These are phyloP conservation scores for Suhomyces taliae DNA, from an alignment of 1,139 yeast genomes.

Conservation along the genomic window DNA sequence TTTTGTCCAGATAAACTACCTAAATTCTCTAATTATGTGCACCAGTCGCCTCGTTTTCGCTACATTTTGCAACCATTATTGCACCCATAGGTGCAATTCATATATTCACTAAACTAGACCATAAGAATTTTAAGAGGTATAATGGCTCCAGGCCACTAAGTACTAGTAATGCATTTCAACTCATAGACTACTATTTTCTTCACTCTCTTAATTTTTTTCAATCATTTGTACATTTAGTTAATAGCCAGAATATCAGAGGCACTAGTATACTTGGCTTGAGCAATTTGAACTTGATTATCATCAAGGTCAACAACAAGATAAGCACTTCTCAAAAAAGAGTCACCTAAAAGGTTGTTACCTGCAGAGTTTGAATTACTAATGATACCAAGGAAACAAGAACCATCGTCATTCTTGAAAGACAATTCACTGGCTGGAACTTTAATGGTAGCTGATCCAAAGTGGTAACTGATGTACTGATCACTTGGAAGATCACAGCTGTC, in stretches of 20 bases:
- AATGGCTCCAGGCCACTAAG: too few relatives aligned
- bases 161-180: too few relatives aligned
- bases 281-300: constrained; percentile 25
- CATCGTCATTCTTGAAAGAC: constrained; percentile 1
- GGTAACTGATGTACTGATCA: constrained; percentile 2
- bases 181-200: too few relatives aligned
- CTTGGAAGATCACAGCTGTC: constrained; percentile 1
- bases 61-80: too few relatives aligned
- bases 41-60: too few relatives aligned
- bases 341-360: constrained; percentile 23
- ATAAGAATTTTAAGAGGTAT: too few relatives aligned
- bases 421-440: constrained; percentile 9
- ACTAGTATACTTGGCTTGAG: constrained; percentile 17
- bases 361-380: not conserved
- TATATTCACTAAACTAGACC: too few relatives aligned
- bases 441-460: constrained; percentile 5
- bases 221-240: too few relatives aligned
- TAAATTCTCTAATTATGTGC: too few relatives aligned
- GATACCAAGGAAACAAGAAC: constrained; percentile 4
- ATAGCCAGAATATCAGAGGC: constrained; percentile 4
- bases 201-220: too few relatives aligned
- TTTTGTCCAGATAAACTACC: too few relatives aligned
- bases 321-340: constrained; percentile 31
- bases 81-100: too few relatives aligned
- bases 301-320: constrained; percentile 31